Evolutionary conservation across 257 asterid species (phyloP), one percentile per base, ranked within the genome.

Genomic region (Cynanchum wilfordii): DNA sequence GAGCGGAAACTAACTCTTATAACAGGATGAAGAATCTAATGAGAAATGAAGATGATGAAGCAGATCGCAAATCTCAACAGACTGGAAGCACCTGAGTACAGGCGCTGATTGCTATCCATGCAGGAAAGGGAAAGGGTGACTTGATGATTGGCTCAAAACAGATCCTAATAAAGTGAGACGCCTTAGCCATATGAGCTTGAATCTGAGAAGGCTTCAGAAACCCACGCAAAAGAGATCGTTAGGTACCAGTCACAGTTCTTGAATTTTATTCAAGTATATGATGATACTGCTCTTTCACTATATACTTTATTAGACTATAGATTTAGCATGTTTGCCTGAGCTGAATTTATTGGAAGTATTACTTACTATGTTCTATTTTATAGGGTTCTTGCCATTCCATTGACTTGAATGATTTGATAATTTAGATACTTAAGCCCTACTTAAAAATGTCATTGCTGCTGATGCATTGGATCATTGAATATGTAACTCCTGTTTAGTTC

Each of bases 151-250:
- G 89, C 78, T 91, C 73, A 82, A 68, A 73, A 71, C 79, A 70
- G 91, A 87, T 75, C 82, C 79, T 70, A 68, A 76, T 72, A 83
- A 84, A 79, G 96, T 83, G 68, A 86, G 90, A 75, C 91, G 97
- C 66, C 89, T 91, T 82, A 91, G 96, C 82, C 89, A 70, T 87
- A 95, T 56, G 97, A 91, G 83, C 84, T 68, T 76, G 87, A 82
- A 62, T 83, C 87, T 74, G 88, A 85, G 60, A 86, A 86, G 67
- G 92, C 94, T 70, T 82, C 84, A 45, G 38, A 30, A 40, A 79
- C 80, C 76, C 81, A 76, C 65, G 79, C 79, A 69, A 81, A 79
- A 75, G 80, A 77, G 6, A 85, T 94, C 24, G 84, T 89, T 52
- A 92, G 96, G 98, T 94, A 83, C 42, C 55, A 33, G 69, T 71